Base-by-base conservation (phyloP, 73 alveolate species). In the Paramecium primaurelia region DNA sequence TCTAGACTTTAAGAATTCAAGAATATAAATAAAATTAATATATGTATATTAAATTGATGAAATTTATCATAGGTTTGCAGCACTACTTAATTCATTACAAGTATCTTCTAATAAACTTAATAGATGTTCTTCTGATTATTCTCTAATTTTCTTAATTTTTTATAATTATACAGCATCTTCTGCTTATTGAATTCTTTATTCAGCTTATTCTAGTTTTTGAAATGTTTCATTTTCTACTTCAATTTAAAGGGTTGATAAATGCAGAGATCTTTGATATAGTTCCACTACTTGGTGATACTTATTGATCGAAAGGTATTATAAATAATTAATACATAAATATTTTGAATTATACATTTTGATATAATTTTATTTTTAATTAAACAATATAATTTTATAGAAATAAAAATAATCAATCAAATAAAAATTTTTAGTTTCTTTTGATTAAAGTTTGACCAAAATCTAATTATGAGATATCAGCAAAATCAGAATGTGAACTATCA, bases 41-140 rank as follows among this genome's bases (percentile, higher is more conserved):
- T 38, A 38, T 38, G 2, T 4, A 1, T 38, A 36, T 8, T 69
- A 7, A 22, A 38, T 38, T 40, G 16, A 51, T 47, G 12, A 47
- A 1, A 1, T 77, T 8, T 9, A 58, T 93, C 94, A 93, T 25
- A 93, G 75, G 45, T 92, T 90, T 40, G 96, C 93, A 34, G 95
- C 98, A 30, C 60, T 93, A 89, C 96, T 96, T 60, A 96, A 22
- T 22, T n/a, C n/a, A n/a, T n/a, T 37, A n/a, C n/a, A n/a, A n/a
- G n/a, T n/a, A n/a, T n/a, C n/a, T n/a, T n/a, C n/a, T n/a, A n/a
- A 22, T 22, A 22, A 22, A 22, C 25, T 22, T 22, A 22, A 22
- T 22, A 22, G 25, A 22, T 22, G 25, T 22, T 22, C 25, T 22
- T 22, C 25, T 22, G 25, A 22, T 22, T 22, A 22, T 0, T 22